Conservation (phyloP, 768 basidiomycete genomes). For the Boletus reticuloceps region DNA sequence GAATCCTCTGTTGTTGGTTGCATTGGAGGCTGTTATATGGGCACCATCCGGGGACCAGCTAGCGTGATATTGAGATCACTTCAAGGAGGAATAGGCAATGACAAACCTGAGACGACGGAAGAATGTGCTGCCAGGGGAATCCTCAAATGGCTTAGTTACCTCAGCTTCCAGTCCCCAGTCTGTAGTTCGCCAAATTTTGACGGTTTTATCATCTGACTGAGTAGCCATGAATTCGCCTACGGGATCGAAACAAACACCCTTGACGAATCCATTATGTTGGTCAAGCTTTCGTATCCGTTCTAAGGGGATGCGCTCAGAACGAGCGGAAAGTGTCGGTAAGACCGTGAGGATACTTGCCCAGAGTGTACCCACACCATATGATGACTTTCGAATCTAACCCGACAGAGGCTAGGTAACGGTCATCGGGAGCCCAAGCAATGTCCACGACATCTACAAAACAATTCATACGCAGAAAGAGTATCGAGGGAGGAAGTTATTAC, state of each 20-base stretch:
- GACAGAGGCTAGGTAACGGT: constrained; percentile 89
- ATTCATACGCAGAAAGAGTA: constrained; percentile 3
- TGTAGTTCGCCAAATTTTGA: constrained; percentile 94
- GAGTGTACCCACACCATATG: constrained; percentile 91
- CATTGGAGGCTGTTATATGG: constrained; percentile 95
- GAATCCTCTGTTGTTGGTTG: constrained; percentile 92
- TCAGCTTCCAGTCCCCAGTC: constrained; percentile 88
- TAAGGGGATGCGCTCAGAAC: constrained; percentile 28
- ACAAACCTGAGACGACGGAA: constrained; percentile 82
- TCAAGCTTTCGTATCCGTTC: constrained; percentile 83
- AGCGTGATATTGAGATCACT: not conserved
- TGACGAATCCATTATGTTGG: constrained; percentile 93
- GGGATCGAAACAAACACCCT: constrained; percentile 98
- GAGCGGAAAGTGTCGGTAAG: not conserved
- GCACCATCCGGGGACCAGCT: constrained; percentile 99
- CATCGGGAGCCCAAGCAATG: constrained; percentile 92
- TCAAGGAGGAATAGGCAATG: not conserved
- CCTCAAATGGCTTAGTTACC: constrained; percentile 87
- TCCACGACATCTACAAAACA: constrained; percentile 79
- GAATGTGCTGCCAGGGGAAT: constrained; percentile 93
- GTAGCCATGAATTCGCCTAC: constrained; percentile 98
- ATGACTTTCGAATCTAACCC: constrained; percentile 89
- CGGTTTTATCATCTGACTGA: constrained; percentile 92
- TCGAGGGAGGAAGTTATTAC: constrained; percentile 39
- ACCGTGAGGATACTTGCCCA: constrained; percentile 52